Percentiles rank a stretch among this genome's conserved stretches.
Conservation (phyloP, 2,329 filamentous ascomycete genomes). For the Sporothrix pallida region DNA sequence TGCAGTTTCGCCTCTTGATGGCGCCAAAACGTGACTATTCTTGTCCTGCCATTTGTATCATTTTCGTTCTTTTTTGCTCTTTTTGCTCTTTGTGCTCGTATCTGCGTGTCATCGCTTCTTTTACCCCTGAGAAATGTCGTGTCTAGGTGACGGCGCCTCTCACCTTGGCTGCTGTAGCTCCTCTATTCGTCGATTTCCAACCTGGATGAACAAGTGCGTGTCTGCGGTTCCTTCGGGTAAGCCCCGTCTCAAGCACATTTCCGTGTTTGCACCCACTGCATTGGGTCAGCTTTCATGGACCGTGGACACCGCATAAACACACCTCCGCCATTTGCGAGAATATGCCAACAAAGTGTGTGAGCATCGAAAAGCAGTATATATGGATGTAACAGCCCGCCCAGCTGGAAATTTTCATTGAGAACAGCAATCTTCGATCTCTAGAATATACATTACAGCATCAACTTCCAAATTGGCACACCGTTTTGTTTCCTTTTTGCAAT, state of each 20-base stretch:
- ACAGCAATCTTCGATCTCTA: neutral
- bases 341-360: neutral
- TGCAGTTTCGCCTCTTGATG: slow-evolving; percentile 14
- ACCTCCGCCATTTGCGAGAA: neutral
- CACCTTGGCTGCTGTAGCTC: neutral
- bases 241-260: slow-evolving; percentile 9
- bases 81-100: slow-evolving; percentile 25
- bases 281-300: neutral
- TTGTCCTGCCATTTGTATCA: neutral
- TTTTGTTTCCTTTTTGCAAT: too few relatives aligned
- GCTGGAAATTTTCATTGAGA: neutral
- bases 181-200: slow-evolving; percentile 8
- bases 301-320: neutral
- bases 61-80: neutral
- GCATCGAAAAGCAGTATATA: slow-evolving; percentile 27
- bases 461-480: neutral
- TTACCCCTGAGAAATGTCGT: slow-evolving; percentile 34
- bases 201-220: neutral
- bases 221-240: slow-evolving; percentile 16
- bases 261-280: neutral
- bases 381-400: slow-evolving; percentile 20
- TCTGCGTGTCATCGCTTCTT: slow-evolving; percentile 32
- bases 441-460: neutral
- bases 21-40: slow-evolving; percentile 12
- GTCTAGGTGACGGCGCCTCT: slow-evolving; percentile 11